These are phyloP conservation scores for Blepharisma japonicum DNA, from an alignment of 73 alveolate species.

Conservation along the genomic window DNA sequence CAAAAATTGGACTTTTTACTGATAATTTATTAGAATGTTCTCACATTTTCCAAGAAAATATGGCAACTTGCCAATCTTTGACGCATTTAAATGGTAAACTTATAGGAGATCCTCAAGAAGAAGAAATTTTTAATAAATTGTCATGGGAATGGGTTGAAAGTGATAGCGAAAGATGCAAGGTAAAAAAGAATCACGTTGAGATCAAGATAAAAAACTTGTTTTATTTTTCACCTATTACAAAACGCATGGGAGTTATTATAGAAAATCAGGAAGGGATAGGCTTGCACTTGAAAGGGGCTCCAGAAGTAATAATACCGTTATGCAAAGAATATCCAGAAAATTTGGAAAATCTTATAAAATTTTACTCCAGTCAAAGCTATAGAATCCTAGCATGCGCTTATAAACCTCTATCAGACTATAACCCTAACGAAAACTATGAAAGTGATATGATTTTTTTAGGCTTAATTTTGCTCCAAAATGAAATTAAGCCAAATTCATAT, in stretches of 20 bases:
- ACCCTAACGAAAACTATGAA: constrained; percentile 59
- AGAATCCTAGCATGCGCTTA: constrained; percentile 78
- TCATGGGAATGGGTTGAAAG: constrained; percentile 78
- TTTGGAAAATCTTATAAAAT: constrained; percentile 51
- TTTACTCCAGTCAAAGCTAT: constrained; percentile 69
- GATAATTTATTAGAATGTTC: no score
- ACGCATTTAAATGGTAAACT: constrained; percentile 77
- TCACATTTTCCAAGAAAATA: constrained; percentile 36
- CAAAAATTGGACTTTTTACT: neutral
- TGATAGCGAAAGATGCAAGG: constrained; percentile 32
- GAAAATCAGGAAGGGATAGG: constrained; percentile 34
- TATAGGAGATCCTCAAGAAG: constrained; percentile 96
- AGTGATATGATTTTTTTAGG: constrained; percentile 84
- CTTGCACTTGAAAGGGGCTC: constrained; percentile 72
- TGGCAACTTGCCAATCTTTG: constrained; percentile 91
- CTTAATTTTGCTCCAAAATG: constrained; percentile 79
- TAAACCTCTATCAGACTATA: constrained; percentile 30
- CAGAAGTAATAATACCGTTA: constrained; percentile 64
- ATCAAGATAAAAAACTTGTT: constrained; percentile 66
- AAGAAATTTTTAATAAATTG: constrained; percentile 91
- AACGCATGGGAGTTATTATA: constrained; percentile 85
- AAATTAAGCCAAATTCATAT: constrained; percentile 66
- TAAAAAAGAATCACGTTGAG: neutral
- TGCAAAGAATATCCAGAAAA: constrained; percentile 68
- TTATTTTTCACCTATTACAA: constrained; percentile 74